These are phyloP conservation scores for Gigaspora rosea DNA, from an alignment of 192 early-diverging fungal species.

Conservation along the genomic window DNA sequence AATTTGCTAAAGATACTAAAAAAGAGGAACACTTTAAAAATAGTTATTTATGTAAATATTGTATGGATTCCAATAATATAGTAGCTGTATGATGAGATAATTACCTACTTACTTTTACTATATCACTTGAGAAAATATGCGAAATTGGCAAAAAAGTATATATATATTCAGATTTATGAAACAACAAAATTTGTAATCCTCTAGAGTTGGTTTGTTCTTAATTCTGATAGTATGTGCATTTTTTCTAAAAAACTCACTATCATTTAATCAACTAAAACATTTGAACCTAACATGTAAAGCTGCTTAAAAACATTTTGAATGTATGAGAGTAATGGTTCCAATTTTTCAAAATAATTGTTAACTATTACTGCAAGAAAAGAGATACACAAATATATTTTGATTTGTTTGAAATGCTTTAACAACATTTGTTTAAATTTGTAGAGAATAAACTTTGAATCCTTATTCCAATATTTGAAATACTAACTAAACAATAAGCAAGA, in stretches of 20 bases:
- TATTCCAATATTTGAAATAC: background rate
- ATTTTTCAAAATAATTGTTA: background rate
- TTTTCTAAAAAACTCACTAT: background rate
- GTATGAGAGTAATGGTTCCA: background rate
- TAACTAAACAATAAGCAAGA: no score
- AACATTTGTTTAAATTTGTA: background rate
- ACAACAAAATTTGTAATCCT: no score
- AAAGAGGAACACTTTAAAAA: no score
- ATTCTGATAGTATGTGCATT: background rate
- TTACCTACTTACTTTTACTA: no score
- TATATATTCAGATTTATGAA: no score
- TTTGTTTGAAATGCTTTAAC: background rate
- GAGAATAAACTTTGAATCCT: background rate
- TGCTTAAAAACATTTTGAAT: constrained; percentile 8
- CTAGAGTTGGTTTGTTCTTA: no score
- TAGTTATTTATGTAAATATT: no score
- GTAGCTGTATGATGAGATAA: no score
- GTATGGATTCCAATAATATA: no score
- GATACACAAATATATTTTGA: background rate
- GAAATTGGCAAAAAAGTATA: no score
- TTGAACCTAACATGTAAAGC: constrained; percentile 10
- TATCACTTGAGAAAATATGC: no score
- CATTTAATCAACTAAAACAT: constrained; percentile 20
- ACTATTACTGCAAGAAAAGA: background rate
- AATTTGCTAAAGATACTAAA: no score